Evolutionary conservation across 345 rosid genomes (phyloP).

Genomic region (Eucalyptus sideroxylon): DNA sequence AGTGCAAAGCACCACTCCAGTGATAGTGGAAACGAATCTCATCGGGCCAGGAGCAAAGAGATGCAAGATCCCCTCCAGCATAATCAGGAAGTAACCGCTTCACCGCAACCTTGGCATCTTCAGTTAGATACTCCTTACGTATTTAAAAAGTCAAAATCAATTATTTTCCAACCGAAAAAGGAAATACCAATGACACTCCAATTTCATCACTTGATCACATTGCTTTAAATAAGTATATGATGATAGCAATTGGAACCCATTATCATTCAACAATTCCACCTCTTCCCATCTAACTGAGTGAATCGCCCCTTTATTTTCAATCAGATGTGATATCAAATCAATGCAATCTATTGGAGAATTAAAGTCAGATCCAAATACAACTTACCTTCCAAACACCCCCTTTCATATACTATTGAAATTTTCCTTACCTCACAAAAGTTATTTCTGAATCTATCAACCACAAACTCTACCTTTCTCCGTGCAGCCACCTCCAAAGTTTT

Average conservation of each 20-base stretch:
- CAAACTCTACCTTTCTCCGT: background rate
- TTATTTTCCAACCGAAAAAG: background rate
- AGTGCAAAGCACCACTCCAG: constrained; percentile 88
- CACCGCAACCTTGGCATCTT: constrained; percentile 55
- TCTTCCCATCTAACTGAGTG: background rate
- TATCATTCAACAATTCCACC: background rate
- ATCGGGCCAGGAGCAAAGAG: constrained; percentile 93
- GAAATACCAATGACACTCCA: background rate
- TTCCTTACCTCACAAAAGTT: background rate
- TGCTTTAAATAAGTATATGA: background rate
- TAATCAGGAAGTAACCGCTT: constrained; percentile 65
- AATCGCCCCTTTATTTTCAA: background rate
- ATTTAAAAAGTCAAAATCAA: background rate
- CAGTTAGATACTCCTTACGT: constrained; percentile 46
- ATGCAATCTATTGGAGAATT: background rate
- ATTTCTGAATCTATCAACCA: background rate
- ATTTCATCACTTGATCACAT: background rate
- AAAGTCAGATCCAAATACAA: background rate
- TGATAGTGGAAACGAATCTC: constrained; percentile 48
- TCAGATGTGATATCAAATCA: background rate
- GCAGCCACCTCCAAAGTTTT: background rate
- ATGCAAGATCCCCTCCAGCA: constrained; percentile 77
- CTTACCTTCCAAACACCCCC: background rate
- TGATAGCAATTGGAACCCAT: background rate
- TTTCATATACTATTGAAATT: background rate